These are phyloP conservation scores for Diacronema lutheri DNA, from an alignment of 78 protist species.

Conservation along the genomic window DNA sequence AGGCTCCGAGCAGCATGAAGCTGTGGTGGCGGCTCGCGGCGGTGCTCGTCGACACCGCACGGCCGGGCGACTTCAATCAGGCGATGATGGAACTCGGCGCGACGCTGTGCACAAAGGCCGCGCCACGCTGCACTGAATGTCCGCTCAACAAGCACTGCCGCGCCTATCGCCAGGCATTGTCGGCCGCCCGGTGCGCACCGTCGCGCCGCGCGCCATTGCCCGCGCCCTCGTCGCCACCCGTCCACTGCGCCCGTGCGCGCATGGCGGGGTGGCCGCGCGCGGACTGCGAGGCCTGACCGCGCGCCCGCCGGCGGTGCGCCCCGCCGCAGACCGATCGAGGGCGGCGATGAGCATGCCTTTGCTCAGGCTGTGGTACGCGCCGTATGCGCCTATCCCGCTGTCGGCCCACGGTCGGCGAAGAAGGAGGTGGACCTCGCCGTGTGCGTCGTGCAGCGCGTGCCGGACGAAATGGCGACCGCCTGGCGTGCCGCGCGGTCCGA, in stretches of 20 bases:
- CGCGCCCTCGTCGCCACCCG: too few relatives aligned
- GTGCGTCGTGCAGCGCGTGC: too few relatives aligned
- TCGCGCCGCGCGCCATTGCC: neutral
- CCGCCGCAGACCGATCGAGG: too few relatives aligned
- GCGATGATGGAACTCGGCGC: constrained; percentile 89
- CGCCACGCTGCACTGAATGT: constrained; percentile 61
- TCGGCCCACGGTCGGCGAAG: neutral
- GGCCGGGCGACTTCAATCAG: constrained; percentile 66
- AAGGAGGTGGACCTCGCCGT: neutral
- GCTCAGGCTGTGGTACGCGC: neutral
- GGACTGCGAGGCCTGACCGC: neutral
- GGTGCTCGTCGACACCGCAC: constrained; percentile 1
- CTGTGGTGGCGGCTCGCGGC: constrained; percentile 34
- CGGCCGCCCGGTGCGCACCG: neutral
- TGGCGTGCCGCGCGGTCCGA: neutral
- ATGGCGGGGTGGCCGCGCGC: neutral
- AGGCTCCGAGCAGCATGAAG: neutral
- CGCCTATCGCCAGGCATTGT: neutral
- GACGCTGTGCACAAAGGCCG: constrained; percentile 59
- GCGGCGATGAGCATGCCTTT: too few relatives aligned
- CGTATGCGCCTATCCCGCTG: neutral
- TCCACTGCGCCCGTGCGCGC: neutral
- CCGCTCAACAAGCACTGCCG: constrained; percentile 40
- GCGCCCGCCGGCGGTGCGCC: neutral
- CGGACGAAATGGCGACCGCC: neutral